phyloP scores from a whole-genome alignment of 352 stramenopile genomes.

The Lagenidium giganteum region DNA sequence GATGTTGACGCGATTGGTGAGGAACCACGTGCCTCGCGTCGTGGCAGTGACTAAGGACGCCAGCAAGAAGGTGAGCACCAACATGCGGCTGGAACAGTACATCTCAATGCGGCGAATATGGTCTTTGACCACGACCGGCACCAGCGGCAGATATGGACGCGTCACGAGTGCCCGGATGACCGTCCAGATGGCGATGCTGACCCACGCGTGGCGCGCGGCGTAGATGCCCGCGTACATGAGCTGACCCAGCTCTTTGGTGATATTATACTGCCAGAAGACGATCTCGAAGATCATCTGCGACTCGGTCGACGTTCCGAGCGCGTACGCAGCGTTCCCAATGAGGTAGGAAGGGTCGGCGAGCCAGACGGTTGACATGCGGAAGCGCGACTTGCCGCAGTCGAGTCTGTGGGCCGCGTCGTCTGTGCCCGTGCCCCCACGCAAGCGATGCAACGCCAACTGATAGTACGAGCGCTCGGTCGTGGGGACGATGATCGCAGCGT shows the following conservation, averaged over 20 bases:
- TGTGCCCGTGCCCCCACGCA: not conserved
- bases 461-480: conserved; percentile 1
- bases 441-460: not conserved
- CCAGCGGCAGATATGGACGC: not conserved
- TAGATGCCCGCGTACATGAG: conserved; percentile 14
- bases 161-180: not conserved
- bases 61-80: conserved; percentile 1
- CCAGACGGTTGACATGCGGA: conserved; percentile 14
- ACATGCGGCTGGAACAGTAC: not conserved
- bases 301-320: conserved; percentile 12
- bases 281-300: conserved; percentile 18
- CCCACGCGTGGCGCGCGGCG: conserved; percentile 14
- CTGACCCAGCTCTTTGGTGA: conserved; percentile 3
- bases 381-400: conserved; percentile 1
- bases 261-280: conserved; percentile 13
- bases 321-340: conserved; percentile 12
- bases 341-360: conserved; percentile 16
- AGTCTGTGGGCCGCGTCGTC: too few relatives aligned
- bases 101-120: conserved; percentile 1
- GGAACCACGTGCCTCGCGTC: conserved; percentile 2
- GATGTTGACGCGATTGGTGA: not conserved
- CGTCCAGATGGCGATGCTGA: conserved; percentile 10
- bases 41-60: not conserved
- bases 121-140: not conserved
- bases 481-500: conserved; percentile 3